phyloP scores from a whole-genome alignment of 192 early-diverging fungal species.

The Podila horticola region DNA sequence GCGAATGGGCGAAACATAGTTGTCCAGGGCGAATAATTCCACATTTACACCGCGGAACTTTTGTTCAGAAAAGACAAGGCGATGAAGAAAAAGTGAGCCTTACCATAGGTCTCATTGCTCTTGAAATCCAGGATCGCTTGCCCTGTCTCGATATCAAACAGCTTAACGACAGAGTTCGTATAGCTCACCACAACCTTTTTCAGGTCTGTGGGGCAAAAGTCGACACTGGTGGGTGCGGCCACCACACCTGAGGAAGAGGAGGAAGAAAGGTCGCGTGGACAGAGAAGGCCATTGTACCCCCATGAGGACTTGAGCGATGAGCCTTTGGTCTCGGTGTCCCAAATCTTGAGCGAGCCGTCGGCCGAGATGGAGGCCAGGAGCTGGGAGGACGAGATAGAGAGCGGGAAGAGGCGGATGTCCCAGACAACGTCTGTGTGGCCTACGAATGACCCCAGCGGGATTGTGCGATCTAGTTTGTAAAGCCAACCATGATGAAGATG shows the following conservation, averaged over 20 bases:
- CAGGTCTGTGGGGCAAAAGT: constrained; percentile 70
- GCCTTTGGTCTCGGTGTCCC: constrained; percentile 67
- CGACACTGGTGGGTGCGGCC: constrained; percentile 71
- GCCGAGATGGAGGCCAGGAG: constrained; percentile 79
- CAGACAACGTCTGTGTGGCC: constrained; percentile 90
- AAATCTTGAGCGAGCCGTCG: constrained; percentile 85
- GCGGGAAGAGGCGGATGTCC: constrained; percentile 78
- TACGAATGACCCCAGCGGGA: constrained; percentile 70
- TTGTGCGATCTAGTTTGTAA: constrained; percentile 52
- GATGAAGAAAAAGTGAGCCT: constrained; percentile 17
- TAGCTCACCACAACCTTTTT: constrained; percentile 72
- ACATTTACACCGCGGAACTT: constrained; percentile 13
- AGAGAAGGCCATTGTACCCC: constrained; percentile 52
- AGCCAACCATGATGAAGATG: background rate
- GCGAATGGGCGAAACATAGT: background rate
- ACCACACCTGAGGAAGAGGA: background rate
- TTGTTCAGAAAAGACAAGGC: background rate
- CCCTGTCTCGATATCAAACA: constrained; percentile 85
- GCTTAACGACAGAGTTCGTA: constrained; percentile 68
- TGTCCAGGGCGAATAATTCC: background rate
- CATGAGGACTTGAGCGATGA: constrained; percentile 62
- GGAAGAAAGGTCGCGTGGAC: background rate
- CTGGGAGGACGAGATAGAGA: constrained; percentile 55
- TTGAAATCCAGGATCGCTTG: constrained; percentile 62
- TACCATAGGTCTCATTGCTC: constrained; percentile 73